Base-by-base conservation (phyloP, 768 basidiomycete species). In the Amanita jacksonii region DNA sequence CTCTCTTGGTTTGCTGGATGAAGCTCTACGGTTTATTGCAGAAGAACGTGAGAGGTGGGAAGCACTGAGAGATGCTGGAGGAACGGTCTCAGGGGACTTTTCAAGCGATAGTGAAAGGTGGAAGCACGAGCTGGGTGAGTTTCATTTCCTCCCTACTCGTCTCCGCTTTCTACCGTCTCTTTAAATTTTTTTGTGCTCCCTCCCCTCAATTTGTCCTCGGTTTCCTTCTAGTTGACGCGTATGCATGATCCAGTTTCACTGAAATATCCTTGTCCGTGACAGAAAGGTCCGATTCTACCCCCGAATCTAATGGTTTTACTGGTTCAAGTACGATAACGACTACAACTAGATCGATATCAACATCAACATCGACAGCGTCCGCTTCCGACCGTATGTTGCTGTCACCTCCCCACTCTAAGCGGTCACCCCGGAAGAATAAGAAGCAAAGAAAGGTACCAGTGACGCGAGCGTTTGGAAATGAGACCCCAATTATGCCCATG, bases 1-100 rank as follows among this genome's bases (percentile, higher is more conserved):
- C 4, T 85, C 81, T 2, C 61, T 89, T 10, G 86, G 86, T 0
- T 73, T 75, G 41, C 70, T 89, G 12, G 83, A 83, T 46, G 77
- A 78, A 47, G 83, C 81, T 0, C 67, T 89, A 10, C 74, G 73
- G n/a, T 89, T 86, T 48, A 69, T 87, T 39, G 81, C 79, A 33
- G 76, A 75, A 8, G 85, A 88, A 57, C 69, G 82, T 43, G 76
- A 74, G 27, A 68, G 70, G 49, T 68, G 76, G 50, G 71, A 66
- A 34, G 79, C 77, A n/a, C 58, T 60, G 32, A 65, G 65, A 28
- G 67, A 62, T 35, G 49, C 62, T 18, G 64, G 27, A 6, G 27
- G 57, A 15, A 15, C 22, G 10, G 12, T 33, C 5, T 27, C 37
- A 7, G 44, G 44, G 6, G 8, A n/a, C 15, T 12, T 45, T 5